Conservation (phyloP, 495 filamentous ascomycete species). For the Penicillium arizonense region DNA sequence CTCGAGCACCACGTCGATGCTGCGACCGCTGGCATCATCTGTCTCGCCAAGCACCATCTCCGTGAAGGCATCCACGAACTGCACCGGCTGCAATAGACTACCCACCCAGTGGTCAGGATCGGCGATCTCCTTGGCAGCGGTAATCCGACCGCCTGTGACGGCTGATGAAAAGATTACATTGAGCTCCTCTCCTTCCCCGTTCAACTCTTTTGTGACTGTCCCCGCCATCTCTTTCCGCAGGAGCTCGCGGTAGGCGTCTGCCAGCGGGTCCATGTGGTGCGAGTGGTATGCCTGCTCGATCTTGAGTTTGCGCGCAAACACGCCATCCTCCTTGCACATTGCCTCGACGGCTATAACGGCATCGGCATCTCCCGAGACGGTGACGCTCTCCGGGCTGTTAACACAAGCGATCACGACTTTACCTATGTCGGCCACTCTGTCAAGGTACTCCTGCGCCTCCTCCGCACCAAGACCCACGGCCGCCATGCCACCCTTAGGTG, state of each 20-base stretch:
- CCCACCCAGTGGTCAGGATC: conserved; percentile 28
- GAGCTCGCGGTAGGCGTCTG: not conserved
- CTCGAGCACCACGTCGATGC: not conserved
- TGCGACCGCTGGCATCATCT: not conserved
- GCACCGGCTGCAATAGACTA: conserved; percentile 26
- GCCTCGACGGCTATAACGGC: conserved; percentile 29
- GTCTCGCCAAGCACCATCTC: conserved; percentile 4
- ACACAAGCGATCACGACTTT: conserved; percentile 41
- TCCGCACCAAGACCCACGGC: conserved; percentile 21
- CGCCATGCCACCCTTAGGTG: conserved; percentile 25
- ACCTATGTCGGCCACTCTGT: not conserved
- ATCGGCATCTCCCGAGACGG: conserved; percentile 30
- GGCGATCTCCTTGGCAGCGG: not conserved
- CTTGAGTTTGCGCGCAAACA: conserved; percentile 6
- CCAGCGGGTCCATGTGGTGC: not conserved
- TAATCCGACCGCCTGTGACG: not conserved
- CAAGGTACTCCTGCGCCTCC: not conserved
- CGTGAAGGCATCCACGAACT: conserved; percentile 27
- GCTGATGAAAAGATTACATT: not conserved
- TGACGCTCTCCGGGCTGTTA: conserved; percentile 46
- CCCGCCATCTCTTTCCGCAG: not conserved
- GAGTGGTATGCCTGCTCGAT: not conserved
- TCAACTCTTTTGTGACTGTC: too few relatives aligned
- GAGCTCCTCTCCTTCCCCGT: too few relatives aligned
- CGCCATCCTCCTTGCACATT: not conserved